Evolutionary conservation across 2,329 filamentous ascomycete genomes (phyloP).

Genomic region (Pleoardoris graminearum): DNA sequence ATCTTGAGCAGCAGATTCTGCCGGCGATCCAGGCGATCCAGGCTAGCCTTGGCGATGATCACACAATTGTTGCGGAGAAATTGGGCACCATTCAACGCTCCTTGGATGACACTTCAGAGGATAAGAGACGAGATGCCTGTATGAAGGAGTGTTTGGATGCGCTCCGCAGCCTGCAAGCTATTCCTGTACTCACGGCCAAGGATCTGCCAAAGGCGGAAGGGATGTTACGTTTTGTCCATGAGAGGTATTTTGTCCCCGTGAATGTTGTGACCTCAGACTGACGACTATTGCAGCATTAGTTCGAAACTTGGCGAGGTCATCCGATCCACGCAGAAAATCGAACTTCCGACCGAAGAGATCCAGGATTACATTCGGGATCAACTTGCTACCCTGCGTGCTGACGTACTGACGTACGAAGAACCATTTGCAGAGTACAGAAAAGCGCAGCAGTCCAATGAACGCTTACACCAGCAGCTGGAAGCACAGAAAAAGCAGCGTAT

Average conservation of each 20-base stretch:
- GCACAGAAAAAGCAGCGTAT: constrained; percentile 17
- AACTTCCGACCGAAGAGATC: constrained; percentile 10
- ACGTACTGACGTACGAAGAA: constrained; percentile 28
- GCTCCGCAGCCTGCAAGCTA: constrained; percentile 22
- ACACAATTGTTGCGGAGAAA: constrained; percentile 18
- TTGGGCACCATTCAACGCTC: constrained; percentile 17
- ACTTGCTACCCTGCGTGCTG: constrained; percentile 17
- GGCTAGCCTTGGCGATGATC: constrained; percentile 16
- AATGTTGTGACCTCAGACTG: neutral
- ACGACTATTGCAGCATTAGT: constrained; percentile 21
- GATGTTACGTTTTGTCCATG: constrained; percentile 26
- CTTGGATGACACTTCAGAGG: constrained; percentile 6
- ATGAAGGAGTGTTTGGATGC: constrained; percentile 23
- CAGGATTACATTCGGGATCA: constrained; percentile 19
- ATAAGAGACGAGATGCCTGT: constrained; percentile 1
- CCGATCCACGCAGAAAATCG: neutral
- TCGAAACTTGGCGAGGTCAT: constrained; percentile 20
- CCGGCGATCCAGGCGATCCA: constrained; percentile 22
- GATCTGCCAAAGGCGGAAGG: constrained; percentile 28
- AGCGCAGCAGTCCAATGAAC: constrained; percentile 16
- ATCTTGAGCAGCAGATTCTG: constrained; percentile 28
- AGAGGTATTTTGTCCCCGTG: constrained; percentile 17
- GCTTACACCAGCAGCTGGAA: constrained; percentile 21
- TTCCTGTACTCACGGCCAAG: constrained; percentile 21
- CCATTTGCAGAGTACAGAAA: constrained; percentile 18